These are phyloP conservation scores for Podospora fimiseda DNA, from an alignment of 495 filamentous ascomycete species.

Conservation along the genomic window DNA sequence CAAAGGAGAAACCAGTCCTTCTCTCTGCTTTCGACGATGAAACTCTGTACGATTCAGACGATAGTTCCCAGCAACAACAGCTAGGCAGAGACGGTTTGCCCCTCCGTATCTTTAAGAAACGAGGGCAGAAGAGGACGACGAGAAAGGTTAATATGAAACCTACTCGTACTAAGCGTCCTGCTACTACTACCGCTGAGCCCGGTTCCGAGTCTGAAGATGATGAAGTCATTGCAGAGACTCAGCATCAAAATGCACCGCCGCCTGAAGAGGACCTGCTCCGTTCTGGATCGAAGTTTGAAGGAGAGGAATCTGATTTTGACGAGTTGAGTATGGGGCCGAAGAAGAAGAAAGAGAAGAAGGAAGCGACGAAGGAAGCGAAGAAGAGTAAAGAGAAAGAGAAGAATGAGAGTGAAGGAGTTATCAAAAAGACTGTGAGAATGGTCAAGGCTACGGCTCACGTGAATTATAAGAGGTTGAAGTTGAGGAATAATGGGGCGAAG, in stretches of 20 bases:
- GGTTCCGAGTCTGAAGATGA: slow-evolving; percentile 17
- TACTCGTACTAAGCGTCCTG: slow-evolving; percentile 35
- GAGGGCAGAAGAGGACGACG: slow-evolving; percentile 84
- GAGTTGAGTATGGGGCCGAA: not conserved
- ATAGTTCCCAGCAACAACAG: slow-evolving; percentile 42
- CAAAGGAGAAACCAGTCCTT: slow-evolving; percentile 28
- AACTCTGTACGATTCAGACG: slow-evolving; percentile 26
- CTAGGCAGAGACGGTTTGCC: slow-evolving; percentile 36
- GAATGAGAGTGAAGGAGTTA: slow-evolving; percentile 41
- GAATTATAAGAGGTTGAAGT: slow-evolving; percentile 78
- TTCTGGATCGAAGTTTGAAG: slow-evolving; percentile 20
- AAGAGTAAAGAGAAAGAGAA: slow-evolving; percentile 34
- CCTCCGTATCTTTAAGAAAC: slow-evolving; percentile 75
- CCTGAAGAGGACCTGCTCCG: not conserved
- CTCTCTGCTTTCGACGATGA: slow-evolving; percentile 60
- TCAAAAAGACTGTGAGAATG: slow-evolving; percentile 58
- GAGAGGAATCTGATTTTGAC: not conserved
- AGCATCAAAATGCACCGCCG: slow-evolving; percentile 21
- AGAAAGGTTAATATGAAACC: slow-evolving; percentile 66
- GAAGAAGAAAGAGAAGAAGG: slow-evolving; percentile 32
- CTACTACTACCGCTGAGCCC: slow-evolving; percentile 21
- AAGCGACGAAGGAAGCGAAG: slow-evolving; percentile 26
- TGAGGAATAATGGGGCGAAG: slow-evolving; percentile 55
- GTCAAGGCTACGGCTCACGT: slow-evolving; percentile 68
- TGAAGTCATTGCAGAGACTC: slow-evolving; percentile 38